Conservation (phyloP, 2,329 filamentous ascomycete species). For the Fusarium devonianum region DNA sequence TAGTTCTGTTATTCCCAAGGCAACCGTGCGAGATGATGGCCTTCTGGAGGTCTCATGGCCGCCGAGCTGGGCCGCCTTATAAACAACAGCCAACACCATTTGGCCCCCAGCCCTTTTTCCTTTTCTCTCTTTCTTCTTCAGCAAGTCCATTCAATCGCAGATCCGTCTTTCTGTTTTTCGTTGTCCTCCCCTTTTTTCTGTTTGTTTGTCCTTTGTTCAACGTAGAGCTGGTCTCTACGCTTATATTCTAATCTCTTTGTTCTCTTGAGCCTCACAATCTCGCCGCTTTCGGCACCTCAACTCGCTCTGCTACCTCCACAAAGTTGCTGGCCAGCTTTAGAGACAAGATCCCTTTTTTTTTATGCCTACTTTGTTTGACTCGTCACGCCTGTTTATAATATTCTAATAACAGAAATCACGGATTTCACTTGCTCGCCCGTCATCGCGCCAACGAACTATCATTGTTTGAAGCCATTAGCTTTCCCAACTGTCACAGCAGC, state of each 20-base stretch:
- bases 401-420: constrained; percentile 56
- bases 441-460: constrained; percentile 42
- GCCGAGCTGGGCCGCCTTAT: constrained; percentile 37
- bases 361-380: constrained; percentile 37
- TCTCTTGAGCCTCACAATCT: constrained; percentile 41
- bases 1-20: constrained; percentile 18
- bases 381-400: constrained; percentile 44
- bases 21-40: constrained; percentile 4
- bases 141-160: constrained; percentile 68
- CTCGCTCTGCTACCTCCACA: constrained; percentile 14
- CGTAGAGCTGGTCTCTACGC: constrained; percentile 64
- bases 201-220: constrained; percentile 37
- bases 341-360: constrained; percentile 40
- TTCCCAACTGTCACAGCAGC: constrained; percentile 31
- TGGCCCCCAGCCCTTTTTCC: constrained; percentile 39
- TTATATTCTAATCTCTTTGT: constrained; percentile 45
- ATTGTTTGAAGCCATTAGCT: constrained; percentile 21
- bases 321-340: constrained; percentile 54
- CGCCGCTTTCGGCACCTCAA: constrained; percentile 23
- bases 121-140: constrained; percentile 61
- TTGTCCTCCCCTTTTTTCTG: constrained; percentile 51
- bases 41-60: constrained; percentile 11
- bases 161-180: constrained; percentile 57
- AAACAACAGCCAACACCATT: constrained; percentile 47
- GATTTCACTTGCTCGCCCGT: constrained; percentile 63